A percentile compares a stretch with the other conserved stretches of the same genome.
These are phyloP conservation scores for Saturnispora zaruensis DNA, from an alignment of 805 yeast species.

Conservation along the genomic window DNA sequence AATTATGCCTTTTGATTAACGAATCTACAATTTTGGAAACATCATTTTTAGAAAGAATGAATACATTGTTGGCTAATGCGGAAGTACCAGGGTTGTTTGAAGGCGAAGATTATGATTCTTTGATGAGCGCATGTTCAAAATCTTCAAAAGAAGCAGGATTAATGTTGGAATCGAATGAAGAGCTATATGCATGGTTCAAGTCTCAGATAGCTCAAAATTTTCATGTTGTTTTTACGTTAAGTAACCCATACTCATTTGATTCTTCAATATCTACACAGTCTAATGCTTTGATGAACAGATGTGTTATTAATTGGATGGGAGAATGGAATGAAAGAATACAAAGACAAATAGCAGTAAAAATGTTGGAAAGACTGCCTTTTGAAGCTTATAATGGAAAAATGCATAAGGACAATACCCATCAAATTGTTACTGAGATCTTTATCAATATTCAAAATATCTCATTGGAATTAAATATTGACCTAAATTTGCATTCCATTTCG, in stretches of 20 bases:
- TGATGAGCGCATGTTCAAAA: constrained; percentile 49
- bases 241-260: constrained; percentile 35
- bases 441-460: constrained; percentile 36
- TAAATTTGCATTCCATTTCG: constrained; percentile 34
- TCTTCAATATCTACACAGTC: constrained; percentile 53
- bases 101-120: constrained; percentile 51
- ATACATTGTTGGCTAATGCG: constrained; percentile 85
- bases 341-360: constrained; percentile 37
- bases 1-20: constrained; percentile 64
- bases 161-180: constrained; percentile 57
- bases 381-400: constrained; percentile 36
- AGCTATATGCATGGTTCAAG: constrained; percentile 67
- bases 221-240: constrained; percentile 76
- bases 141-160: constrained; percentile 53
- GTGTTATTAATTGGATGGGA: constrained; percentile 86
- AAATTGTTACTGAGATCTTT: constrained; percentile 39
- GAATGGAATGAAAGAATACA: constrained; percentile 57
- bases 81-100: constrained; percentile 86
- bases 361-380: constrained; percentile 36
- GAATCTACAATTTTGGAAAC: constrained; percentile 72
- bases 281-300: constrained; percentile 83
- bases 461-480: neutral
- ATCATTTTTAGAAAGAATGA: constrained; percentile 83
- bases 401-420: constrained; percentile 23
- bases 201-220: constrained; percentile 57